Base-by-base conservation (phyloP, 2,329 filamentous ascomycete species). In the Calcarisporium arbuscula region DNA sequence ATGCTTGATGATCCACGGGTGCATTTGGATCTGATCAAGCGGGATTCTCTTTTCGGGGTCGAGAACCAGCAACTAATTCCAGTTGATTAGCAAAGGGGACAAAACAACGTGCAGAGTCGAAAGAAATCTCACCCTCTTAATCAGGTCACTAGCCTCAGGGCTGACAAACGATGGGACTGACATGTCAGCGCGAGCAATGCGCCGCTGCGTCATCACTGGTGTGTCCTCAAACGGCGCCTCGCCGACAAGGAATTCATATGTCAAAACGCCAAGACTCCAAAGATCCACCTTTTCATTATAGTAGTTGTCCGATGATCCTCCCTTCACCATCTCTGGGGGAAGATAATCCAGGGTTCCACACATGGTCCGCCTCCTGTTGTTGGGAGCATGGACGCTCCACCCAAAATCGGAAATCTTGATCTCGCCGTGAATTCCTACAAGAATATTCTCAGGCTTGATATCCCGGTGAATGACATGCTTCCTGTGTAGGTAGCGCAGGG, bases 361-460 rank as follows among this genome's bases (percentile, higher is more conserved):
- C 78, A 96, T 89, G 36, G 92, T 98, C 54, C 89, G 83, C 42
- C 92, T 75, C 48, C 92, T 72, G 65, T 90, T 94, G 62, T 94
- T 95, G 19, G 92, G 92, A 5, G 92, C 92, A 61, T 98, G 92
- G 5, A 96, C 92, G 57, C 85, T 94, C 92, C 92, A 98, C 32
- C 92, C 90, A 54, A 96, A 98, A 61, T 98, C 92, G 5, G 87
- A 94, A 53, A 98, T 89, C 64, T 98, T 98, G 66, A 98, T 89
- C 68, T 98, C 92, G 46, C 89, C 92, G 56, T 96, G 90, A 40
- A 96, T 88, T 11, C 90, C 90, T 19, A 60, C 46, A 6, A 60
- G 44, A 15, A 61, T 56, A 25, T 60, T 94, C 59, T 95, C 88
- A 57, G 94, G 94, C 85, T 94, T 94, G 33, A 56, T 56, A 25